Evolutionary conservation across 2,329 filamentous ascomycete species (phyloP), one percentile per base, ranked within the genome.

Genomic region (Cercospora zeae-maydis): DNA sequence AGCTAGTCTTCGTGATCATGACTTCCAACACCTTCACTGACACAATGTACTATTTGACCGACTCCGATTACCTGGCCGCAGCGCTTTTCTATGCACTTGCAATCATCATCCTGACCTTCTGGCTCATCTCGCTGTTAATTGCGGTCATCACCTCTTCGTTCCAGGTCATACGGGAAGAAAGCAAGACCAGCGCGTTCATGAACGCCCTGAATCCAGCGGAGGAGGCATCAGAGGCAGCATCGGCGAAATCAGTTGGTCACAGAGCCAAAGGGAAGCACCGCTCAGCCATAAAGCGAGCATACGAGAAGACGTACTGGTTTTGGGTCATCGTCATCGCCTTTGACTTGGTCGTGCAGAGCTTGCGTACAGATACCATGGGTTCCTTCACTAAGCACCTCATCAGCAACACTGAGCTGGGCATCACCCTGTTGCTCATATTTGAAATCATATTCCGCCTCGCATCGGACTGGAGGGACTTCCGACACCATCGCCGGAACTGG

Each of bases 111-210:
- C 86, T 99, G 82, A 95, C 92, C 80, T 83, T 99, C 55, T 99
- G 95, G 95, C 85, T 99, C 72, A 92, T 96, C 67, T 98, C 97
- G 75, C 85, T 99, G 78, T 77, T 89, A 52, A 96, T 99, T 73
- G 95, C 95, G 2, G 95, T 99, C 71, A 99, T 99, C 74, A 99
- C 95, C 0, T 96, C 95, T 4, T 97, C 93, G 1, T 99, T 99
- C 73, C 95, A 99, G 75, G 91, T 99, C 68, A 99, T 99, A 70
- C 87, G 95, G 67, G 96, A 99, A 79, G 95, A 99, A 75, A 96
- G 92, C 78, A 93, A 90, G 76, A 88, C 89, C 33, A 97, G 93
- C 78, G 95, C 96, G 2, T 99, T 99, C 76, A 93, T 92, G 4
- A 86, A 87, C 11, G 86, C 92, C 62, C 84, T 91, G 58, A 81